phyloP scores from a whole-genome alignment of 108 stramenopile genomes.

The Conticribra weissflogii region DNA sequence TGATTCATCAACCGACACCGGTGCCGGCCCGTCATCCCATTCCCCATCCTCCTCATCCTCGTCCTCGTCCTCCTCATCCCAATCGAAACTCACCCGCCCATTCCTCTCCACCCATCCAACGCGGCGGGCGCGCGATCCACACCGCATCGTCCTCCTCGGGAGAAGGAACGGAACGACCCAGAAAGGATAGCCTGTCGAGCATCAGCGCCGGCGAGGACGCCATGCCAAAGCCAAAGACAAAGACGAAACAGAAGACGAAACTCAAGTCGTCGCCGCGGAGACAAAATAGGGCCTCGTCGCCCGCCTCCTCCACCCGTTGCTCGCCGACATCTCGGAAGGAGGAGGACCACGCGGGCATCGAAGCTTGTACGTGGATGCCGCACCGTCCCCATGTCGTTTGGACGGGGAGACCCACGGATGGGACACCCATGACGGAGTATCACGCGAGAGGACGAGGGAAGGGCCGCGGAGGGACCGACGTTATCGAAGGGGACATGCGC shows the following conservation, averaged over 20 bases:
- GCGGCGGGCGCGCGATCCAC: too few species aligned
- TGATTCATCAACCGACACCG: neutral
- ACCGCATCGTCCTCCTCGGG: neutral
- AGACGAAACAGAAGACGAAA: too few species aligned
- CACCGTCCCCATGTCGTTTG: neutral
- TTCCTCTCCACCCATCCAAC: neutral
- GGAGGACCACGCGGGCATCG: neutral
- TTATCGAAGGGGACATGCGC: too few species aligned
- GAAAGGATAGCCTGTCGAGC: constrained; percentile 28
- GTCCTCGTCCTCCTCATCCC: neutral
- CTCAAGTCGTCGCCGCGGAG: too few species aligned
- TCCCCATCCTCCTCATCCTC: neutral
- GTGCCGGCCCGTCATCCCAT: neutral
- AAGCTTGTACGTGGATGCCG: neutral
- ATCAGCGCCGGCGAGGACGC: constrained; percentile 15
- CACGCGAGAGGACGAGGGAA: too few species aligned
- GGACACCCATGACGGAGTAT: neutral
- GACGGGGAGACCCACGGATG: neutral
- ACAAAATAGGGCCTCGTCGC: too few species aligned
- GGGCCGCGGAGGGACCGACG: too few species aligned
- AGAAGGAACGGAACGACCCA: constrained; percentile 6
- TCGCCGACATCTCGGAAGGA: neutral
- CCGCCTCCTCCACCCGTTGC: neutral
- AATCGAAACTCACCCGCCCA: neutral
- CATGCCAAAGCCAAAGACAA: constrained; percentile 3